A percentile compares a stretch with the other conserved stretches of the same genome.
Evolutionary conservation across 306 rosid species (phyloP).

Genomic region (Vachellia pachyceras): DNA sequence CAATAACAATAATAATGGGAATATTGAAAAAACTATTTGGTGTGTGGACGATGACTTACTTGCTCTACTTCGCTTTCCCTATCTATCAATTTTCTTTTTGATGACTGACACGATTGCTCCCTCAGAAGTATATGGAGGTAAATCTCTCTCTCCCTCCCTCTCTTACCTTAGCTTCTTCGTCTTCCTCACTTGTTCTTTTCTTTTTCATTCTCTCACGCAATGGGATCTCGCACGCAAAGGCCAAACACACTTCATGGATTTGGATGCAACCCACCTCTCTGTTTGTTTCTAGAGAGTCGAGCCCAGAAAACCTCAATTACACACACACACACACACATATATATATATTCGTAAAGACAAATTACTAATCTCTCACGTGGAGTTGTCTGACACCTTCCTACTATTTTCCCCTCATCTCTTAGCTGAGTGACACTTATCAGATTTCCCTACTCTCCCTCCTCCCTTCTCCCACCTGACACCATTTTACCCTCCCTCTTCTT

Average conservation of each 20-base stretch:
- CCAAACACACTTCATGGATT: constrained; percentile 26
- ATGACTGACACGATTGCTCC: constrained; percentile 54
- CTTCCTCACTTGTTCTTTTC: constrained; percentile 25
- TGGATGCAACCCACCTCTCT: constrained; percentile 3
- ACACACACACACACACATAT: too few species aligned
- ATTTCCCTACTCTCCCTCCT: constrained; percentile 26
- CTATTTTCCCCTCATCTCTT: neutral
- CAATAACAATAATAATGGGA: neutral
- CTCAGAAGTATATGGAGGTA: constrained; percentile 19
- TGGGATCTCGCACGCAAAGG: constrained; percentile 51
- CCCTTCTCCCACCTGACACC: constrained; percentile 38
- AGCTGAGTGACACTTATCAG: constrained; percentile 42
- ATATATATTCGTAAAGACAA: neutral
- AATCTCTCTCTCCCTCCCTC: constrained; percentile 33
- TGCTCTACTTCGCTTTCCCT: constrained; percentile 52
- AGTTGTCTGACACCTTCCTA: constrained; percentile 53
- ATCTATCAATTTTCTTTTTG: constrained; percentile 48
- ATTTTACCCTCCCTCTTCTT: neutral
- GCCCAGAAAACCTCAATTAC: neutral
- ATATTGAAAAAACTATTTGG: constrained; percentile 26
- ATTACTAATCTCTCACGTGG: constrained; percentile 49
- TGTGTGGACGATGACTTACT: constrained; percentile 49
- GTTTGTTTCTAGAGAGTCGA: constrained; percentile 42
- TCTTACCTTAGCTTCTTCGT: constrained; percentile 9
- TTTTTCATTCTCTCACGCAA: constrained; percentile 58